phyloP scores from a whole-genome alignment of 768 basidiomycete species.

The Cubamyces lactineus region DNA sequence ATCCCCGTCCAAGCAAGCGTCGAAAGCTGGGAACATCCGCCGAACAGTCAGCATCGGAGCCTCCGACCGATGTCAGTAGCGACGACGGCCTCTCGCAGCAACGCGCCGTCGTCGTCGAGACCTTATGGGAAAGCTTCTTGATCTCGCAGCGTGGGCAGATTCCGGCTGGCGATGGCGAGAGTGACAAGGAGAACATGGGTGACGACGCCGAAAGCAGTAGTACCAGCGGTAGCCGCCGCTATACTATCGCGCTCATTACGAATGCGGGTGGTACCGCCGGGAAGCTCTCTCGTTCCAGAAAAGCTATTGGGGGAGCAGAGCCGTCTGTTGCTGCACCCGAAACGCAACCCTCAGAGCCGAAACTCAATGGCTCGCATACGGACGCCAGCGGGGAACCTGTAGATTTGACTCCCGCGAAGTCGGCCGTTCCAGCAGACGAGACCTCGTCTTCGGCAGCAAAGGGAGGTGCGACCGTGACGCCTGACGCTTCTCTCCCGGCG shows the following conservation, averaged over 20 bases:
- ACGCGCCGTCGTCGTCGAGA: constrained; percentile 35
- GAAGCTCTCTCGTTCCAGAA: constrained; percentile 7
- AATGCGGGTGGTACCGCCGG: constrained; percentile 16
- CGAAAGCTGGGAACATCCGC: constrained; percentile 7
- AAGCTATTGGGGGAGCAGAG: background rate
- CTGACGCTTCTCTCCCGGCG: background rate
- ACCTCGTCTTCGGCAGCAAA: too few species aligned
- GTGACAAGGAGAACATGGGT: constrained; percentile 19
- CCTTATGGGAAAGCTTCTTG: constrained; percentile 35
- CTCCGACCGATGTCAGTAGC: background rate
- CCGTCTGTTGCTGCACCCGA: background rate
- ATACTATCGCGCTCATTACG: constrained; percentile 26
- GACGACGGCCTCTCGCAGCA: constrained; percentile 15
- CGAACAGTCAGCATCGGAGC: constrained; percentile 12
- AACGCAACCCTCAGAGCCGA: background rate
- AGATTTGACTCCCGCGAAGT: too few species aligned
- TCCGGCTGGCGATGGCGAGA: constrained; percentile 16
- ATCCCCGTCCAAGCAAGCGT: constrained; percentile 24
- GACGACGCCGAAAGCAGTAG: constrained; percentile 13
- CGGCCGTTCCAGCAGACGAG: too few species aligned
- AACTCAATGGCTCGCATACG: background rate
- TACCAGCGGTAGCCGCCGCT: constrained; percentile 10
- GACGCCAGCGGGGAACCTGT: background rate
- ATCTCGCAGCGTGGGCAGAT: constrained; percentile 26
- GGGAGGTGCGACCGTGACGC: background rate